Evolutionary conservation across 2,329 filamentous ascomycete species (phyloP).

Genomic region (Beauveria scarabaeidicola): DNA sequence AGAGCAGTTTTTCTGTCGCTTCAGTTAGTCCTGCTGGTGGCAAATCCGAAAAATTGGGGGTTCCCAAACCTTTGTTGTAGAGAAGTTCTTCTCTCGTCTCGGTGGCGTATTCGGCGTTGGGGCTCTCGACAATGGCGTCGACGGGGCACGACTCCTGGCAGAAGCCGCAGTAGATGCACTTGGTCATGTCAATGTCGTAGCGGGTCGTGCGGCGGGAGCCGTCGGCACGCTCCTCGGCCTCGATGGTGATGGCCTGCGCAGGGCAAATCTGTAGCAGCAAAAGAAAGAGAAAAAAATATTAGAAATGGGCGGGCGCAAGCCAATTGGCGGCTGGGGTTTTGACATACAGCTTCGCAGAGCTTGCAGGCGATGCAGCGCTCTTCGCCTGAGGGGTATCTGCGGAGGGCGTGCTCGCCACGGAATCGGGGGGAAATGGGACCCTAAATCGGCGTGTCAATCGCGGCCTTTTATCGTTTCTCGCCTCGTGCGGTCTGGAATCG

Average conservation of each 20-base stretch:
- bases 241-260: conserved; percentile 96
- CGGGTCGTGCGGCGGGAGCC: conserved; percentile 90
- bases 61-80: conserved; percentile 73
- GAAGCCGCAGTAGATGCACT: conserved; percentile 99
- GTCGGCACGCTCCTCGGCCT: conserved; percentile 95
- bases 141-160: conserved; percentile 99
- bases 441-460: conserved; percentile 25
- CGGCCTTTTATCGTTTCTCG: background rate
- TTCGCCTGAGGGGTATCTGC: conserved; percentile 93
- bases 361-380: conserved; percentile 99
- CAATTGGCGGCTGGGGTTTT: background rate
- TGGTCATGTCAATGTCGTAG: conserved; percentile 99
- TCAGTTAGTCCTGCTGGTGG: conserved; percentile 17
- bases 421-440: conserved; percentile 96
- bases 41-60: background rate
- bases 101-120: conserved; percentile 55
- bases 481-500: background rate
- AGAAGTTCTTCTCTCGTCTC: conserved; percentile 81
- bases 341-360: conserved; percentile 77
- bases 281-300: background rate
- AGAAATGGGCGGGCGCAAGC: background rate
- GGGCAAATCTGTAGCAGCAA: conserved; percentile 62
- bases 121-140: conserved; percentile 70
- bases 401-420: conserved; percentile 93
- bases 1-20: conserved; percentile 63